Base-by-base conservation (phyloP, 2,329 filamentous ascomycete genomes). In the Endoconidiophora polonica region DNA sequence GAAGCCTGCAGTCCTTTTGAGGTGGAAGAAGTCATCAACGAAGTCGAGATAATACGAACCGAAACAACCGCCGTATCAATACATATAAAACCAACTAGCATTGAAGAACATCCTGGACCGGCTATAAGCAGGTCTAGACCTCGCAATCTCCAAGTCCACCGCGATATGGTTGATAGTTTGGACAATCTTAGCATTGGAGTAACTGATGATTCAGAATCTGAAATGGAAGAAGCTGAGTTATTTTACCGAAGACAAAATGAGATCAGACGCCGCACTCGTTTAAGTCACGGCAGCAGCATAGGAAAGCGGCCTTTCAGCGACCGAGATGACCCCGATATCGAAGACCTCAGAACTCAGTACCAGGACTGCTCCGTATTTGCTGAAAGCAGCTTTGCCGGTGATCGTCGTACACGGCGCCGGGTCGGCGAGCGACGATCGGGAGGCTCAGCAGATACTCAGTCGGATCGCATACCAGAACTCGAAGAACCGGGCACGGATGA, bases 181-280 rank as follows among this genome's bases (percentile, higher is more conserved):
- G n/a, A 61, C 40, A 66, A 65, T n/a, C 62, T 61, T 9, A 46
- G 41, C 20, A 29, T 43, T 9, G 61, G 68, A 22, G 58, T 69
- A 9, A 67, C 72, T 53, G 63, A 65, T 39, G 53, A 54, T 33
- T 54, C 53, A 5, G 54, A 54, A 73, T 6, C 58, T 58, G 53
- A 81, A 74, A 36, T 72, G 61, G 16, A 81, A 65, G 4, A 66
- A 60, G 66, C 81, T 78, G 22, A 71, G 60, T 56, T 80, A 74
- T 56, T 56, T 38, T 43, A 47, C 3, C 9, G 12, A 29, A 41
- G 61, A 52, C 66, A 67, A 45, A 66, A 68, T 36, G 67, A 67
- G 46, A 62, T 68, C 36, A 66, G 62, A 48, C 65, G 70, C 47
- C 63, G 62, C 29, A 66, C 66, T 39, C 64, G 72, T 22, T 66